phyloP scores from a whole-genome alignment of 768 basidiomycete genomes.

The Chalciporus piperatus region DNA sequence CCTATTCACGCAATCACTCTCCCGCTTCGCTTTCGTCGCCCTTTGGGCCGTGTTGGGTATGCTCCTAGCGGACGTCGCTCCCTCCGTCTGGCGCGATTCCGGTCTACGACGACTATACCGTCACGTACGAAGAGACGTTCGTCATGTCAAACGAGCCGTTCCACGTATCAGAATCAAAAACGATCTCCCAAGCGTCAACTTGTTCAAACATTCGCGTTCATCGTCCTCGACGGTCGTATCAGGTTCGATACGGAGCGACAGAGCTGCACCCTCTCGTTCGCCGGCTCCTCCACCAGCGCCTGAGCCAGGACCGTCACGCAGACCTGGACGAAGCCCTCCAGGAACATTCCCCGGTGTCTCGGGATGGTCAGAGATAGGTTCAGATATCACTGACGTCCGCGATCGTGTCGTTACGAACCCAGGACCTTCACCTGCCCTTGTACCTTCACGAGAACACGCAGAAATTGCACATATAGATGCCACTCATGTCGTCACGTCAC shows the following conservation, averaged over 20 bases:
- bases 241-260: slow-evolving; percentile 30
- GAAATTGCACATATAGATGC: slow-evolving; percentile 11
- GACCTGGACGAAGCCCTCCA: slow-evolving; percentile 26
- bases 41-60: slow-evolving; percentile 54
- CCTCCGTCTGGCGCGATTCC: slow-evolving; percentile 44
- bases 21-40: slow-evolving; percentile 43
- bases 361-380: slow-evolving; percentile 31
- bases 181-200: slow-evolving; percentile 28
- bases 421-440: slow-evolving; percentile 26
- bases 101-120: slow-evolving; percentile 38
- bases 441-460: slow-evolving; percentile 22
- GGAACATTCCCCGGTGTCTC: slow-evolving; percentile 27
- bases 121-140: slow-evolving; percentile 34
- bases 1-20: slow-evolving; percentile 55
- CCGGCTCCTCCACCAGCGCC: slow-evolving; percentile 17
- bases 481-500: slow-evolving; percentile 6
- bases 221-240: slow-evolving; percentile 15
- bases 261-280: slow-evolving; percentile 28
- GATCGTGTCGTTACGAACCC: slow-evolving; percentile 12
- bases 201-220: slow-evolving; percentile 19
- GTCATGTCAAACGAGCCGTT: slow-evolving; percentile 29
- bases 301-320: slow-evolving; percentile 17
- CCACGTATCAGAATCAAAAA: slow-evolving; percentile 32
- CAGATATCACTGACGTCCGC: slow-evolving; percentile 22
- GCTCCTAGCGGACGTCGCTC: slow-evolving; percentile 50